Percentiles rank a stretch among this genome's conserved stretches.
Conservation (phyloP, 108 stramenopile species). For the Nitzschia sp. region DNA sequence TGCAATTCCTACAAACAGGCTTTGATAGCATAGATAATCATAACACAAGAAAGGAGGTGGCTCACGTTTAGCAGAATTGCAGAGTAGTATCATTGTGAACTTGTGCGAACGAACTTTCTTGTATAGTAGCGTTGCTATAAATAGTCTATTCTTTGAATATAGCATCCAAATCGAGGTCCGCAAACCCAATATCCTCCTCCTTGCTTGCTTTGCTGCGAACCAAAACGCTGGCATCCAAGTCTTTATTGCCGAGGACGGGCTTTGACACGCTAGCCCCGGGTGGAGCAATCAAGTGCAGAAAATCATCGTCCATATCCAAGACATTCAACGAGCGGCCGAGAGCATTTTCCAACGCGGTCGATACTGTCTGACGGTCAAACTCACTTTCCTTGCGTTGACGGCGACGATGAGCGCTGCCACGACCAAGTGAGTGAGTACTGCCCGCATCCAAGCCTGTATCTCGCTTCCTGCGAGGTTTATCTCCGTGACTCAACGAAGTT, state of each 20-base stretch:
- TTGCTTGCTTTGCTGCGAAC: background rate
- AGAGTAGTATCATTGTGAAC: too few species aligned
- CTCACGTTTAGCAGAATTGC: too few species aligned
- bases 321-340: background rate
- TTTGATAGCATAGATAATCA: too few species aligned
- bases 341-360: conserved; percentile 4
- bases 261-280: background rate
- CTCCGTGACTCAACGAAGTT: too few species aligned
- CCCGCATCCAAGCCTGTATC: too few species aligned
- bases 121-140: too few species aligned
- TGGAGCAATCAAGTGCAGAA: background rate
- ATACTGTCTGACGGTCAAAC: background rate
- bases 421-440: conserved; percentile 2
- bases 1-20: too few species aligned
- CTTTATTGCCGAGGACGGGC: too few species aligned
- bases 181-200: background rate
- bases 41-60: too few species aligned
- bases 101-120: too few species aligned
- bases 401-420: conserved; percentile 8
- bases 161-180: background rate
- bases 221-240: background rate
- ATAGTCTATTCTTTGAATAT: background rate
- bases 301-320: conserved; percentile 5
- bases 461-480: too few species aligned
- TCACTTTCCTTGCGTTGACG: conserved; percentile 4